phyloP scores from a whole-genome alignment of 257 asterid species.

The Catharanthus roseus region DNA sequence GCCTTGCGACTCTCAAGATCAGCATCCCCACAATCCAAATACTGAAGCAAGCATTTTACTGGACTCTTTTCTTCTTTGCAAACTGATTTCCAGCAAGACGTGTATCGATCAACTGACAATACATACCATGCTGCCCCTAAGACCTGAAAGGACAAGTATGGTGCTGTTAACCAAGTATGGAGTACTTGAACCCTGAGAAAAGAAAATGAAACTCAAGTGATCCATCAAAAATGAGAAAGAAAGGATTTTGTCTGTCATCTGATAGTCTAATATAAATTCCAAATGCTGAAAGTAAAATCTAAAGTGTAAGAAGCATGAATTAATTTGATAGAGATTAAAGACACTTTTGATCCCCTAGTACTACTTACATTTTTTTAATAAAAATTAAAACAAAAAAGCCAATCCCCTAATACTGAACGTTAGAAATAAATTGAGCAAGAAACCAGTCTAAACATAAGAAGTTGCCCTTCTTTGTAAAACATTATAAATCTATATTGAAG shows the following conservation, averaged over 20 bases:
- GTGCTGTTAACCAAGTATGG: neutral
- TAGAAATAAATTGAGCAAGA: no score
- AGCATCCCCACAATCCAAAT: conserved; percentile 50
- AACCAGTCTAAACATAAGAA: neutral
- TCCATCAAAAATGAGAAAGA: neutral
- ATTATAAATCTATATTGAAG: neutral
- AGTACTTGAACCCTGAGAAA: conserved; percentile 2
- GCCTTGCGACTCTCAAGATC: conserved; percentile 22
- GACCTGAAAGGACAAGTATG: conserved; percentile 40
- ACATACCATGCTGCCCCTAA: conserved; percentile 97
- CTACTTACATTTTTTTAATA: no score
- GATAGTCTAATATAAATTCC: neutral
- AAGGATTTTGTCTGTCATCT: neutral
- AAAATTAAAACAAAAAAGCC: no score
- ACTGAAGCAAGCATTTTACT: conserved; percentile 45
- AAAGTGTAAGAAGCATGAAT: no score
- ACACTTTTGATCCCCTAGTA: no score
- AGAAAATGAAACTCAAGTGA: neutral
- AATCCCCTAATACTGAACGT: no score
- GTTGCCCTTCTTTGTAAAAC: neutral
- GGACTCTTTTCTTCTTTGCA: conserved; percentile 61
- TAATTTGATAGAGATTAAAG: no score
- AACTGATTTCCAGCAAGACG: conserved; percentile 80
- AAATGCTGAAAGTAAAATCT: neutral
- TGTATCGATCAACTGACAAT: conserved; percentile 76